Percentiles rank a stretch among this genome's conserved stretches.
These are phyloP conservation scores for Gymnopilus dilepis DNA, from an alignment of 768 basidiomycete genomes.

Conservation along the genomic window DNA sequence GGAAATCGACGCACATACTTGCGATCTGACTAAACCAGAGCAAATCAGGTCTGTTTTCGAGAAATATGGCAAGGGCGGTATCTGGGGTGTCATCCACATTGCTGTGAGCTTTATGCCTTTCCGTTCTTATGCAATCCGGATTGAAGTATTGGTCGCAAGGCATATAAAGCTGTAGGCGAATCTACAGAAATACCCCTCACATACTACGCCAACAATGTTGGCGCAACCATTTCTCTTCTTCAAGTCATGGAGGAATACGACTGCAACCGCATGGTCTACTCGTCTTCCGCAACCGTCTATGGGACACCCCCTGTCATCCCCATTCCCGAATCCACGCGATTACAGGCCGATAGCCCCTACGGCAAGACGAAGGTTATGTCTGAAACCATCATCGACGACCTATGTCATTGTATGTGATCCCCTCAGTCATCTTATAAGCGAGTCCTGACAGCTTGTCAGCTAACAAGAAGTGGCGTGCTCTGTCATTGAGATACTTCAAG, in stretches of 20 bases:
- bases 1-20: conserved; percentile 69
- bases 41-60: conserved; percentile 82
- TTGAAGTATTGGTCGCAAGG: conserved; percentile 48
- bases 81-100: conserved; percentile 97
- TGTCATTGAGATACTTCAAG: conserved; percentile 98
- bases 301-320: conserved; percentile 92
- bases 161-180: conserved; percentile 98
- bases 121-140: conserved; percentile 1
- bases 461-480: conserved; percentile 75
- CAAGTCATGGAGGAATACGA: conserved; percentile 87
- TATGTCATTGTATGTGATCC: conserved; percentile 69
- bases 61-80: conserved; percentile 84
- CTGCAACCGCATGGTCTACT: conserved; percentile 91
- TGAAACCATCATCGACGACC: conserved; percentile 87
- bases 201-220: conserved; percentile 95
- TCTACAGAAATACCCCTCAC: conserved; percentile 90
- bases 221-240: conserved; percentile 84
- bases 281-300: conserved; percentile 97
- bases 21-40: conserved; percentile 76
- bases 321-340: conserved; percentile 89
- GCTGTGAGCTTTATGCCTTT: conserved; percentile 59
- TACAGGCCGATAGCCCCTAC: conserved; percentile 91
- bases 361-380: conserved; percentile 97
- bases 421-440: conserved; percentile 1
- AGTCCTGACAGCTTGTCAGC: conserved; percentile 47